Evolutionary conservation across 768 basidiomycete species (phyloP).

Genomic region (Steccherinum ochraceum): DNA sequence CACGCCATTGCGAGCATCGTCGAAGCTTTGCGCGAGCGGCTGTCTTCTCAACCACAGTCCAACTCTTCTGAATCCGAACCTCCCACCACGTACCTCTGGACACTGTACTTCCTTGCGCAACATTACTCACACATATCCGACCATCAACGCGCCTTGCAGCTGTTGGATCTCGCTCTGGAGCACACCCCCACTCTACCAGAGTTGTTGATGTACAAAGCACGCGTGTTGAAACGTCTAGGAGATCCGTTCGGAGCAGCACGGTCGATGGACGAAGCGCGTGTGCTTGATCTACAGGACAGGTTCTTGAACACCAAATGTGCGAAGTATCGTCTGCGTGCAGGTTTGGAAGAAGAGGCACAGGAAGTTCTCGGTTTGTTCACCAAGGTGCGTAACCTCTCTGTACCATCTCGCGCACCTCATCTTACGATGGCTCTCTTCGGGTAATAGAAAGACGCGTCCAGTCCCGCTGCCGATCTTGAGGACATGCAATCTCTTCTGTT

Average conservation of each 20-base stretch:
- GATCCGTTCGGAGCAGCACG: slow-evolving; percentile 71
- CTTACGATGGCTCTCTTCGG: not conserved
- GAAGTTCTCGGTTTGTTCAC: slow-evolving; percentile 82
- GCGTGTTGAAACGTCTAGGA: slow-evolving; percentile 81
- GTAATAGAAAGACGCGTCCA: slow-evolving; percentile 78
- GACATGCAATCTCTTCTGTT: slow-evolving; percentile 96
- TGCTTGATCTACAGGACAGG: slow-evolving; percentile 89
- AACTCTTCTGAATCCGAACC: slow-evolving; percentile 13
- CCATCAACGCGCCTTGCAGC: slow-evolving; percentile 42
- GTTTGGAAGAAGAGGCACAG: slow-evolving; percentile 69
- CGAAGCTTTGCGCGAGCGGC: slow-evolving; percentile 38
- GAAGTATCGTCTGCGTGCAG: slow-evolving; percentile 85
- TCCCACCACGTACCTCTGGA: slow-evolving; percentile 89
- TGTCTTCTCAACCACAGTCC: slow-evolving; percentile 24
- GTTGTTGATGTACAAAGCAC: slow-evolving; percentile 73
- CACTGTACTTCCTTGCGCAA: slow-evolving; percentile 90
- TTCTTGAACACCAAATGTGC: slow-evolving; percentile 92
- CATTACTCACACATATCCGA: slow-evolving; percentile 68
- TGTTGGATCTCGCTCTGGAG: slow-evolving; percentile 57
- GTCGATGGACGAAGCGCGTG: slow-evolving; percentile 73
- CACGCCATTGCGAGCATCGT: slow-evolving; percentile 62
- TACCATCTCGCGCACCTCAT: not conserved
- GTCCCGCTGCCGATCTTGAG: slow-evolving; percentile 74
- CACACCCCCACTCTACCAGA: slow-evolving; percentile 97
- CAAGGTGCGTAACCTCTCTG: slow-evolving; percentile 46